These are phyloP conservation scores for Gossypium davidsonii DNA, from an alignment of 441 rosid genomes.

Conservation along the genomic window DNA sequence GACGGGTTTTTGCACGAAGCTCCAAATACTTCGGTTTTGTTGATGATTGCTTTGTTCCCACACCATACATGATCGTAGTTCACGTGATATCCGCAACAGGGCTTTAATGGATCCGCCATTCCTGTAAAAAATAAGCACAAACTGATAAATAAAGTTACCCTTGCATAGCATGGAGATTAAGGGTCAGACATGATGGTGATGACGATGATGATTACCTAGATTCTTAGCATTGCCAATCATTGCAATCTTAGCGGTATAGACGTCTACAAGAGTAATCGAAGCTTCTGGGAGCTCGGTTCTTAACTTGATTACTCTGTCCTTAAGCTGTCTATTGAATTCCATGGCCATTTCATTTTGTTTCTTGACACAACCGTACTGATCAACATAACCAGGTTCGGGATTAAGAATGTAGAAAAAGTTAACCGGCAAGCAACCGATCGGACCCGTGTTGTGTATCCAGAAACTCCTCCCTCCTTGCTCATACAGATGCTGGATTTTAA, in stretches of 20 bases:
- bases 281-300: constrained; percentile 53
- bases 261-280: constrained; percentile 56
- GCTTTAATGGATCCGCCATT: constrained; percentile 59
- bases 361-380: constrained; percentile 42
- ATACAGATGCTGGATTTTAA: constrained; percentile 33
- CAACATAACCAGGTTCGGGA: constrained; percentile 53
- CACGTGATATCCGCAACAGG: constrained; percentile 79
- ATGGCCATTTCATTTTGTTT: constrained; percentile 50
- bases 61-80: constrained; percentile 78
- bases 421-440: constrained; percentile 61
- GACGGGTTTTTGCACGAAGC: constrained; percentile 58
- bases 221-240: constrained; percentile 45
- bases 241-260: constrained; percentile 48
- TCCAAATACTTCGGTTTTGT: constrained; percentile 49
- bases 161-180: background rate
- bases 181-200: no score
- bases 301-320: constrained; percentile 42
- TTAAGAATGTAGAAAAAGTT: constrained; percentile 42
- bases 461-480: constrained; percentile 70
- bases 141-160: background rate
- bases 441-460: constrained; percentile 70
- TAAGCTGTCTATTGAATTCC: constrained; percentile 56
- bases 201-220: constrained; percentile 31
- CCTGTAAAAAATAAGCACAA: constrained; percentile 34
- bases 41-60: constrained; percentile 53